Conservation (phyloP, 495 filamentous ascomycete genomes). For the Aspergillus funiculosus region DNA sequence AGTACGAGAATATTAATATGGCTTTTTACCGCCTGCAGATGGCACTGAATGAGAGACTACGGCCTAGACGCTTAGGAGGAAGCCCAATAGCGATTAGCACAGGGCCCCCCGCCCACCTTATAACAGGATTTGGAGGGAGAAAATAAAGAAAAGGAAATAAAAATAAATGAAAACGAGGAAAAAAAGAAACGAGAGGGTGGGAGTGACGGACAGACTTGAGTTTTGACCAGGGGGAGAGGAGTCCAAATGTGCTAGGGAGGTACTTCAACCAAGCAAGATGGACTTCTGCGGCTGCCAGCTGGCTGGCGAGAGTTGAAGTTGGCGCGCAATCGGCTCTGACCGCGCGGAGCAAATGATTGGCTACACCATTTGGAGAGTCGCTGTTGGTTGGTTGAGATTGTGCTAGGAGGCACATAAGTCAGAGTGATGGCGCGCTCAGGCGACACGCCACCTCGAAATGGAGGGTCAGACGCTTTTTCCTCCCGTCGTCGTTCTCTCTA, state of each 20-base stretch:
- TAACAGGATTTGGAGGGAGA: conserved; percentile 2
- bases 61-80: conserved; percentile 9
- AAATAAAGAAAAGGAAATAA: conserved; percentile 17
- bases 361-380: conserved; percentile 5
- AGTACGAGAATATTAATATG: conserved; percentile 16
- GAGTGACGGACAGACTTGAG: too few species aligned
- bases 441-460: conserved; percentile 24
- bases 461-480: conserved; percentile 17
- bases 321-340: conserved; percentile 43
- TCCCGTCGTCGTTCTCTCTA: conserved; percentile 7
- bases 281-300: conserved; percentile 25
- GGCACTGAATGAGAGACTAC: conserved; percentile 13
- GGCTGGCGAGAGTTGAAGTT: conserved; percentile 26
- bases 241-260: background rate
- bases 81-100: conserved; percentile 11
- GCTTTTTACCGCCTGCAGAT: conserved; percentile 17
- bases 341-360: conserved; percentile 30
- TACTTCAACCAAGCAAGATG: conserved; percentile 10
- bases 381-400: conserved; percentile 17
- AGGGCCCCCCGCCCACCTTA: conserved; percentile 1
- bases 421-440: conserved; percentile 30
- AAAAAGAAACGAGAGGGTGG: too few species aligned
- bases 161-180: conserved; percentile 5
- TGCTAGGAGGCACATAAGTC: conserved; percentile 24
- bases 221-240: conserved; percentile 12